Percentiles rank a stretch among this genome's conserved stretches.
Conservation (phyloP, 371 early-diverging fungal genomes). For the Actinomucor elegans region DNA sequence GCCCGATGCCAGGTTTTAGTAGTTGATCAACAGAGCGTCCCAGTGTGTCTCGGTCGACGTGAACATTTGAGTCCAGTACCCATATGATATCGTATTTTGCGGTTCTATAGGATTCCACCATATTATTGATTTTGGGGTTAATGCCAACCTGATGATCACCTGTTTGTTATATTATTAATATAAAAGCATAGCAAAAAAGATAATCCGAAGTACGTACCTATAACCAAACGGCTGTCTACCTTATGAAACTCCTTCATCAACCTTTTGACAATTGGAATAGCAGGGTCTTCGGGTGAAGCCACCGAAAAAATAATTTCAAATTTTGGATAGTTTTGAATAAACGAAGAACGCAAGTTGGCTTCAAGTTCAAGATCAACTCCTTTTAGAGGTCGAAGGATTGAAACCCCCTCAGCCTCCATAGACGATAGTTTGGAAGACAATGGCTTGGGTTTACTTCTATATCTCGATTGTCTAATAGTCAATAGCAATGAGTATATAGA, state of each 20-base stretch:
- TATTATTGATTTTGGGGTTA: constrained; percentile 96
- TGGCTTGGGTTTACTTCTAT: constrained; percentile 44
- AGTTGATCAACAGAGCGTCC: constrained; percentile 77
- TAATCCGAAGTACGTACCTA: constrained; percentile 56
- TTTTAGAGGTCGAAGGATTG: constrained; percentile 90
- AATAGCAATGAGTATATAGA: neutral
- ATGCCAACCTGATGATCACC: constrained; percentile 72
- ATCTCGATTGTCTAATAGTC: constrained; percentile 55
- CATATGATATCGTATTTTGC: constrained; percentile 90
- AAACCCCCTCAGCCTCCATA: constrained; percentile 63
- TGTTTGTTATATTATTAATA: constrained; percentile 24
- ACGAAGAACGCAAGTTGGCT: constrained; percentile 84
- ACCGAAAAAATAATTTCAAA: constrained; percentile 88
- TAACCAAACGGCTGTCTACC: constrained; percentile 73
- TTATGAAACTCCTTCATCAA: constrained; percentile 69
- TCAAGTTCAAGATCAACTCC: constrained; percentile 83
- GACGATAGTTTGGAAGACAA: constrained; percentile 43
- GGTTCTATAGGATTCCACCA: constrained; percentile 76
- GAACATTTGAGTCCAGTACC: constrained; percentile 92
- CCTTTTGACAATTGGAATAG: constrained; percentile 67
- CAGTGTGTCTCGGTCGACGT: constrained; percentile 72
- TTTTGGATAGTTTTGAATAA: constrained; percentile 79
- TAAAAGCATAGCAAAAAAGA: constrained; percentile 4
- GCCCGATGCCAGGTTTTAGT: constrained; percentile 74
- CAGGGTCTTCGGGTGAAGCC: constrained; percentile 76